Evolutionary conservation across 805 yeast species (phyloP), one percentile per base, ranked within the genome.

Genomic region (Schwanniomyces vanrijiae): DNA sequence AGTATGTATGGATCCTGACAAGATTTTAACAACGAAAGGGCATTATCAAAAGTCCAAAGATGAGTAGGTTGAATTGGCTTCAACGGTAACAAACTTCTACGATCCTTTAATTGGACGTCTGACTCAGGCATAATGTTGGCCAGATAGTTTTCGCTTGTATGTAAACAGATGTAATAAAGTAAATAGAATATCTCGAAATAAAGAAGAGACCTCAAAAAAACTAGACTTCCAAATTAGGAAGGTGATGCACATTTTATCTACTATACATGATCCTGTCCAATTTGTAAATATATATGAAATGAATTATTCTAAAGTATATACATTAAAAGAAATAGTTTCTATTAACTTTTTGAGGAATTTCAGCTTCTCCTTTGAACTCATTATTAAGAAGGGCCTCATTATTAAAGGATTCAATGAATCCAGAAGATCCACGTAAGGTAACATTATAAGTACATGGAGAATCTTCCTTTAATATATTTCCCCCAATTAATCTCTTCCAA

Each of bases 401-500:
- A 9, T 59, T 58, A 33, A 66, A 56, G 4, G 47, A 37, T 1
- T 54, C 43, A 2, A 37, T 47, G 11, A 31, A 31, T 40, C 71
- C 69, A 5, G 66, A 66, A 6, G 74, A 54, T 0, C 45, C 57
- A 1, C 43, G 20, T 39, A 76, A 42, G 2, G 80, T 64, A n/a
- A 72, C 58, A 58, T 79, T 78, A 13, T 51, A 56, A 45, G 69
- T 68, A 9, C 44, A 56, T 2, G 81, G 77, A 19, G 59, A 46
- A 34, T 55, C 46, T 3, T 60, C 61, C 14, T 60, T 59, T 8
- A 48, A 45, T 5, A 72, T 68, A 62, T 84, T 75, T 55, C 95
- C 95, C 43, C 72, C 64, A 53, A 90, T 75, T 55, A 92, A 79
- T 49, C 75, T 74, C 60, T 83, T 78, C 97, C 97, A 92, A 46